Base-by-base conservation (phyloP, 139 green algal genomes). In the Spirogloea muscicola region DNA sequence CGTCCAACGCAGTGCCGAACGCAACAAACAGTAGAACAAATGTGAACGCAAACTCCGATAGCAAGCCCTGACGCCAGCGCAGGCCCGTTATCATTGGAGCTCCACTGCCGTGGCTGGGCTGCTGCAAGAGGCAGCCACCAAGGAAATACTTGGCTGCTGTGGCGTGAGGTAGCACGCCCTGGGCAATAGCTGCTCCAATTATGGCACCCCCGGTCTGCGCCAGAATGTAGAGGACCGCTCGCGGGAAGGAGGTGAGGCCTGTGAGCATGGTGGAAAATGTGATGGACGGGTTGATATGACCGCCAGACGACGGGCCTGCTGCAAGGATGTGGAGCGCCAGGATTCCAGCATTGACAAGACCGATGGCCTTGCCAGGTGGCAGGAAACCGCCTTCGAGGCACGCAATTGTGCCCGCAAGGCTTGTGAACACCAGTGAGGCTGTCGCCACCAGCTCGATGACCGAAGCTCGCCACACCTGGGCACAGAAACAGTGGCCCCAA, bases 201-300 rank as follows among this genome's bases (percentile, higher is more conserved):
- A 62, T 57, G 6, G 31, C 39, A 3, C 61, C 61, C 25, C 29
- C n/a, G 39, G 27, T 36, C 61, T 70, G 61, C 33, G 61, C 61
- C 5, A 31, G 16, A 4, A 70, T 55, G 36, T 70, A 70, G n/a
- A 58, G 0, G 16, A 57, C 41, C 9, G 33, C 61, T 16, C 61
- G 61, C 3, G 61, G 40, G n/a, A 55, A n/a, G 41, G 61, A 58
- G 40, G 61, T 70, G 21, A 70, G 61, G n/a, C 61, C 61, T 0
- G 61, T 29, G 6, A 70, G 27, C 31, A 70, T 58, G 13, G 61
- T 70, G 25, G 40, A 27, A 5, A 70, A n/a, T 0, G 61, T 70
- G 61, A 70, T 70, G 61, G 40, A 41, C n/a, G 61, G 61, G 39
- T 70, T 70, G 33, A 70, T 18, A 10, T 70, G 61, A 3, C 61